Evolutionary conservation across 768 basidiomycete species (phyloP).

Genomic region (Mycena floridula): DNA sequence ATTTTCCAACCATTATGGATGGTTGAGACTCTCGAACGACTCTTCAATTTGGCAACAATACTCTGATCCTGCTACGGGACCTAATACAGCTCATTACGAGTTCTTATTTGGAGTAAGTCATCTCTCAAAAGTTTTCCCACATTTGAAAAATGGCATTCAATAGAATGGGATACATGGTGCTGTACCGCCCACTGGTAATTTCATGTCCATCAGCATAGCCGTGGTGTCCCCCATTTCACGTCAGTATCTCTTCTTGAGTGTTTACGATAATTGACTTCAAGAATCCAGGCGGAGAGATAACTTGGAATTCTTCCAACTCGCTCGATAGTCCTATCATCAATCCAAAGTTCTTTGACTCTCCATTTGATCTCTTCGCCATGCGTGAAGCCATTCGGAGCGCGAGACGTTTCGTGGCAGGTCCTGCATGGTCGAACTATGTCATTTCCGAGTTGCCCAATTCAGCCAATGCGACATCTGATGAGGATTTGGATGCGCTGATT

Average conservation of each 20-base stretch:
- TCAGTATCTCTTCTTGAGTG: constrained; percentile 8
- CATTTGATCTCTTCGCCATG: constrained; percentile 14
- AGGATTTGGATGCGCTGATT: constrained; percentile 12
- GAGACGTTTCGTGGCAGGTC: constrained; percentile 7
- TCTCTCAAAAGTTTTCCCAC: too few relatives aligned
- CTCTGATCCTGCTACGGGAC: constrained; percentile 30
- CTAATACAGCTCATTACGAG: constrained; percentile 28
- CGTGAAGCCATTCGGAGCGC: constrained; percentile 5
- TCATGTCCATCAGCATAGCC: neutral
- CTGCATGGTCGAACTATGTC: constrained; percentile 14
- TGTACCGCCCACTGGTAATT: constrained; percentile 7
- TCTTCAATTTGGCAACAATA: constrained; percentile 24
- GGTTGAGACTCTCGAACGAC: constrained; percentile 19
- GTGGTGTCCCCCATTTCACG: constrained; percentile 10
- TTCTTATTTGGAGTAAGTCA: constrained; percentile 20
- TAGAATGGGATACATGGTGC: neutral
- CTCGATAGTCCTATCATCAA: constrained; percentile 39
- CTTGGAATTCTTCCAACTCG: constrained; percentile 28
- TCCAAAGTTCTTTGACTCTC: constrained; percentile 28
- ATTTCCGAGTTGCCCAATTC: neutral
- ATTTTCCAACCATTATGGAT: constrained; percentile 10
- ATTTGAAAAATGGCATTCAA: neutral
- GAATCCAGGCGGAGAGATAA: constrained; percentile 15
- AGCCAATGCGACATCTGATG: constrained; percentile 19
- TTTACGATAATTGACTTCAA: neutral